Evolutionary conservation across 2,329 filamentous ascomycete genomes (phyloP), one percentile per base, ranked within the genome.

Genomic region (Hypoxylon sp.): DNA sequence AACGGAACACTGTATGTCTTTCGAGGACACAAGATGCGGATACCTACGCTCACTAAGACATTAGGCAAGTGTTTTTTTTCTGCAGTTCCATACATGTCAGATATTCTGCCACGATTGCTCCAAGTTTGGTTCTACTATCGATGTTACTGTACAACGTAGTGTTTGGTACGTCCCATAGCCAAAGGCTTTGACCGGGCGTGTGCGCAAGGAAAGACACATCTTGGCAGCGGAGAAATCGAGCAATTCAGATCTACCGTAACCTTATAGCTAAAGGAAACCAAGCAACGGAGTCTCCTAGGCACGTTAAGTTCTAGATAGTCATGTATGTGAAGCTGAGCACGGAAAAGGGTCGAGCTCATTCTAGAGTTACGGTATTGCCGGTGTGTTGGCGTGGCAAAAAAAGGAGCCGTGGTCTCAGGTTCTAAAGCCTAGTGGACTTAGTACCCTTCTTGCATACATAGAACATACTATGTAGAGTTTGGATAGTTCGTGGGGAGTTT

Each of bases 141-240:
- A 52, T 60, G 63, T 65, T 65, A 65, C 43, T 38, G 55, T 60
- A 53, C 67, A 38, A 59, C 28, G 36, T 51, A 41, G 45, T 30
- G 45, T 57, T 36, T 28, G 51, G 60, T 56, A 67, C 56, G n/a
- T 45, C 23, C 53, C 48, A 67, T 55, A 43, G 32, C 43, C 34
- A 52, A 64, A 67, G 32, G 36, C 19, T 17, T 17, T 32, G 25
- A 34, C 38, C n/a, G 48, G 38, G 52, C 41, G 63, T 53, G 57
- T 55, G 36, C 60, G 64, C 64, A 62, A 65, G 61, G 28, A 48
- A 64, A 45, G 48, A 65, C 41, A 25, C 19, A 57, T 43, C 65
- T 65, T 68, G 65, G 68, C 65, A 49, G 68, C 61, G 64, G 68
- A 68, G 65, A 67, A 60, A 63, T 63, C 62, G 58, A 63, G 38